phyloP scores from a whole-genome alignment of 108 stramenopile species.

The Epithemia pelagica region DNA sequence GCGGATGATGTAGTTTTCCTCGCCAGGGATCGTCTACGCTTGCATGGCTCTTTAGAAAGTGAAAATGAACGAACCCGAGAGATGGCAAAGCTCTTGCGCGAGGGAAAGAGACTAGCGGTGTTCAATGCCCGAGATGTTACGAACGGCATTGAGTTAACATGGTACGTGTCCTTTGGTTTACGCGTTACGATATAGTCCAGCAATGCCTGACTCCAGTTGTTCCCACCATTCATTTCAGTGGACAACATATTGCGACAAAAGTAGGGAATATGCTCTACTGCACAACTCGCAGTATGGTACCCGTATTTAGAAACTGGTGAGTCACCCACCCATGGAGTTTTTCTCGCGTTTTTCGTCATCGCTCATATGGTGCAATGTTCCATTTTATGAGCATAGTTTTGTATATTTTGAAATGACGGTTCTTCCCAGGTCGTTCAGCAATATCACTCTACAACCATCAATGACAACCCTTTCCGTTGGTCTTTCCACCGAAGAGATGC shows the following conservation, averaged over 20 bases:
- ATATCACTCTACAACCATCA: slow-evolving; percentile 23
- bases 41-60: slow-evolving; percentile 68
- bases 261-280: slow-evolving; percentile 83
- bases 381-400: slow-evolving; percentile 75
- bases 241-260: slow-evolving; percentile 85
- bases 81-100: slow-evolving; percentile 74
- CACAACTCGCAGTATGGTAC: slow-evolving; percentile 80
- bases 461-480: slow-evolving; percentile 81
- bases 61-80: slow-evolving; percentile 75
- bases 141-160: slow-evolving; percentile 67
- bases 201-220: slow-evolving; percentile 36
- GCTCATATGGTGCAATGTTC: too few species aligned
- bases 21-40: slow-evolving; percentile 89
- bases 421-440: slow-evolving; percentile 30
- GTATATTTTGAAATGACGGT: slow-evolving; percentile 94
- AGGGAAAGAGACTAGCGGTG: slow-evolving; percentile 80
- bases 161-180: slow-evolving; percentile 18
- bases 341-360: too few species aligned
- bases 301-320: slow-evolving; percentile 61
- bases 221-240: too few species aligned
- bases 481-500: slow-evolving; percentile 93
- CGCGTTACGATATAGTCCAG: too few species aligned
- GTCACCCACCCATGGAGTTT: too few species aligned
- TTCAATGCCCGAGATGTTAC: slow-evolving; percentile 74
- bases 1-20: slow-evolving; percentile 92